Conservation (phyloP, 805 yeast species). For the Candida pini region DNA sequence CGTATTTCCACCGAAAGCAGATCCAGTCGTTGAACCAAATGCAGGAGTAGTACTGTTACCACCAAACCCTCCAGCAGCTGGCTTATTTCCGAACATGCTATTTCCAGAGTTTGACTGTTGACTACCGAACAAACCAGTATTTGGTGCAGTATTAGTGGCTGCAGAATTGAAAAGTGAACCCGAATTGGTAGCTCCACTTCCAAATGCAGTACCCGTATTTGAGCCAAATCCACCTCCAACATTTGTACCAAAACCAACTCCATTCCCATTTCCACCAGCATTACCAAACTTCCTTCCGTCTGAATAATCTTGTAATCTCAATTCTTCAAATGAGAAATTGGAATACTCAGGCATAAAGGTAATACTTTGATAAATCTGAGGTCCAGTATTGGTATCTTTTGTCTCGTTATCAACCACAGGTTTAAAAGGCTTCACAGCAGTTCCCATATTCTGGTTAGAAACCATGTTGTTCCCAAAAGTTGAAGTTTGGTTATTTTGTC, state of each 20-base stretch:
- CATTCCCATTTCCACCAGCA: slow-evolving; percentile 18
- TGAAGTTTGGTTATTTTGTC: slow-evolving; percentile 26
- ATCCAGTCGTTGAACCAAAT: slow-evolving; percentile 15
- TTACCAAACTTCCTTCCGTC: slow-evolving; percentile 61
- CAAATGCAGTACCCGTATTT: neutral
- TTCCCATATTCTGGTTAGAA: slow-evolving; percentile 51
- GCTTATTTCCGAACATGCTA: slow-evolving; percentile 19
- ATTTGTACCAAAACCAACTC: too few species aligned
- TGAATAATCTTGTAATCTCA: slow-evolving; percentile 83
- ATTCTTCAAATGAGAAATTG: slow-evolving; percentile 78
- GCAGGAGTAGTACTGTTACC: slow-evolving; percentile 18
- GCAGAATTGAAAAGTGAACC: slow-evolving; percentile 15
- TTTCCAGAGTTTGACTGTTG: slow-evolving; percentile 6
- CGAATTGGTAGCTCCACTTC: slow-evolving; percentile 14
- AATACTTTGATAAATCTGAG: slow-evolving; percentile 64
- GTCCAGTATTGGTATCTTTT: slow-evolving; percentile 57
- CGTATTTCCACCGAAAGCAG: slow-evolving; percentile 21
- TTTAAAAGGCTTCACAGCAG: slow-evolving; percentile 65
- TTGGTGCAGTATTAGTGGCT: slow-evolving; percentile 26
- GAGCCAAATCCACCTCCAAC: slow-evolving; percentile 35
- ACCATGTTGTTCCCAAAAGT: slow-evolving; percentile 29
- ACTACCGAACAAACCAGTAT: slow-evolving; percentile 17
- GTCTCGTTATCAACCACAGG: slow-evolving; percentile 49
- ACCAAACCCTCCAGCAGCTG: slow-evolving; percentile 18
- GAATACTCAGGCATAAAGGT: slow-evolving; percentile 88